A percentile compares a stretch with the other conserved stretches of the same genome.
phyloP scores from a whole-genome alignment of 164 flowering plant species.

The Platanus orientalis region DNA sequence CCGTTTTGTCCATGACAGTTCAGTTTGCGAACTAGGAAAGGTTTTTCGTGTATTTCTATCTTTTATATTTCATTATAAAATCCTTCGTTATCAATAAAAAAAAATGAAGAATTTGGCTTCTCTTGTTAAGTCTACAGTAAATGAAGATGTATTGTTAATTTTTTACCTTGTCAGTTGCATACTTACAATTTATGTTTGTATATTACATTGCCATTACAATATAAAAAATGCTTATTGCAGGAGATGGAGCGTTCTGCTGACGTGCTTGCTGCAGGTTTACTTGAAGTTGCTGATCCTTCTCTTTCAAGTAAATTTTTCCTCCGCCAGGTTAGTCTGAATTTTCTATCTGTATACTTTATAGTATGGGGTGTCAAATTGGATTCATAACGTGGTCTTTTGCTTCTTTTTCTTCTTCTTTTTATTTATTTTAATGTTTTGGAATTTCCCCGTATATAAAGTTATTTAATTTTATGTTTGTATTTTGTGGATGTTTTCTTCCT shows the following conservation, averaged over 20 bases:
- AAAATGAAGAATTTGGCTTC: no score
- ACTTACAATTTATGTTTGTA: no score
- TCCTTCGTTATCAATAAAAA: no score
- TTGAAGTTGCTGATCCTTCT: constrained; percentile 90
- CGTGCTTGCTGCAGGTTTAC: constrained; percentile 95
- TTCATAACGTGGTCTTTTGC: background rate
- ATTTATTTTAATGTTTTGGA: no score
- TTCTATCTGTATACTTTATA: background rate
- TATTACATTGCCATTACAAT: background rate
- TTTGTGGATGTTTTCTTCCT: constrained; percentile 1
- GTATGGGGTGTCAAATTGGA: background rate
- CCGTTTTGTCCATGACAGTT: no score
- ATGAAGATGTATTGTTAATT: no score
- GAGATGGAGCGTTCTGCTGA: constrained; percentile 98
- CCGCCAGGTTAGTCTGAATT: constrained; percentile 64
- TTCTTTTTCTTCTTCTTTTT: no score
- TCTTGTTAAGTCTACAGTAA: no score
- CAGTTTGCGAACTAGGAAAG: no score
- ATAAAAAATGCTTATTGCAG: constrained; percentile 35
- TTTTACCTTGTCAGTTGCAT: no score
- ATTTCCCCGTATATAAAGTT: background rate
- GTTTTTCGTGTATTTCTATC: no score
- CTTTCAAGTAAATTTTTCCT: constrained; percentile 83
- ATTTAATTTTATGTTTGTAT: background rate
- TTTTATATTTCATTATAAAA: no score